These are phyloP conservation scores for Piper longum DNA, from an alignment of 164 flowering plant species.

Conservation along the genomic window DNA sequence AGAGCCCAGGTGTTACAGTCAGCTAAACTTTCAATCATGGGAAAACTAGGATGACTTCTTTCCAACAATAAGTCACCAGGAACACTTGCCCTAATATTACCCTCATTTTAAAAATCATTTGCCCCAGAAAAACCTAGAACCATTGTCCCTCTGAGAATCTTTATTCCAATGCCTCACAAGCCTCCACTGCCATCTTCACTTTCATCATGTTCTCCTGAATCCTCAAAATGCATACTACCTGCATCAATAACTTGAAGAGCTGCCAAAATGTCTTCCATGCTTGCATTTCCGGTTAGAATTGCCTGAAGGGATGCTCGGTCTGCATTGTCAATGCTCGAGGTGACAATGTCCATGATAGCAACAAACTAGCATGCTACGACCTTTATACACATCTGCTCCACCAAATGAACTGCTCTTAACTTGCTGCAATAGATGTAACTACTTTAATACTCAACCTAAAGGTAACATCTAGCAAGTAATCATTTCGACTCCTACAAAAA, in stretches of 20 bases:
- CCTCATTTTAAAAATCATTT: slow-evolving; percentile 24
- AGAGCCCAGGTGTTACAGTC: slow-evolving; percentile 77
- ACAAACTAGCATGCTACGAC: slow-evolving; percentile 96
- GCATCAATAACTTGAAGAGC: slow-evolving; percentile 88
- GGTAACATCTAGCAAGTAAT: not conserved
- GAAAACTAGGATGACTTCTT: slow-evolving; percentile 22
- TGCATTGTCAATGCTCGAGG: slow-evolving; percentile 60
- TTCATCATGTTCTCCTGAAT: slow-evolving; percentile 32
- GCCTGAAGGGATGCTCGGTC: slow-evolving; percentile 46
- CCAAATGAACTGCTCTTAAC: slow-evolving; percentile 51
- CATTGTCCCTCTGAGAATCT: slow-evolving; percentile 74
- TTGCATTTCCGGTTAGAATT: slow-evolving; percentile 56
- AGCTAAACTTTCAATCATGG: slow-evolving; percentile 21
- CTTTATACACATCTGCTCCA: slow-evolving; percentile 65
- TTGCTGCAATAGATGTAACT: slow-evolving; percentile 43
- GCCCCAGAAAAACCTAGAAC: slow-evolving; percentile 64
- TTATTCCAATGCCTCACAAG: slow-evolving; percentile 74
- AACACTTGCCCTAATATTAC: slow-evolving; percentile 6
- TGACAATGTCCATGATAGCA: slow-evolving; percentile 92
- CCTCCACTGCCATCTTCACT: slow-evolving; percentile 53
- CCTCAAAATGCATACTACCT: slow-evolving; percentile 78
- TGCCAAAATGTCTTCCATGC: slow-evolving; percentile 73
- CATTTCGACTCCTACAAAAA: not conserved
- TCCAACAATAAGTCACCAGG: slow-evolving; percentile 24
- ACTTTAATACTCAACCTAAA: slow-evolving; percentile 13